These are phyloP conservation scores for Pholiota conissans DNA, from an alignment of 768 basidiomycete genomes.

Conservation along the genomic window DNA sequence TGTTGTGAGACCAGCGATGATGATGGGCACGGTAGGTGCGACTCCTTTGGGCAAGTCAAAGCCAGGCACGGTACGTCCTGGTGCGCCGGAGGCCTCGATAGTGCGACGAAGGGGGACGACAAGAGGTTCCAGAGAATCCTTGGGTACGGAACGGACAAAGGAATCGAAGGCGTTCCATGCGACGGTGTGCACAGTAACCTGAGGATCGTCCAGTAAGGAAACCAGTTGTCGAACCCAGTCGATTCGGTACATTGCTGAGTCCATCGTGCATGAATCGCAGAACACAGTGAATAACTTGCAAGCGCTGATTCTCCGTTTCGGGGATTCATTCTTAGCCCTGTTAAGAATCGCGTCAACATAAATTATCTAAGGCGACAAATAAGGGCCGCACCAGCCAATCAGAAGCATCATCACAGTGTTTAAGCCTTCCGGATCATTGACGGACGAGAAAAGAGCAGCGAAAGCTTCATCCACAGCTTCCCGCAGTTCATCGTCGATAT, in stretches of 20 bases:
- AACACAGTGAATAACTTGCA: constrained; percentile 79
- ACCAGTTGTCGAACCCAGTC: constrained; percentile 95
- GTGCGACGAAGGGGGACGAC: constrained; percentile 88
- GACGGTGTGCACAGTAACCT: constrained; percentile 74
- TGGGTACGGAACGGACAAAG: constrained; percentile 87
- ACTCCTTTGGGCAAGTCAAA: constrained; percentile 86
- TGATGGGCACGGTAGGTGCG: constrained; percentile 79
- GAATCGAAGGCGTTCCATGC: constrained; percentile 83
- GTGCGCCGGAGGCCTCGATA: constrained; percentile 82
- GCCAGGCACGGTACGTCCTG: constrained; percentile 78
- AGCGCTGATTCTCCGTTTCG: constrained; percentile 73
- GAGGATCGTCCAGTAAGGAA: constrained; percentile 75
- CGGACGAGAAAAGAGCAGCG: constrained; percentile 71
- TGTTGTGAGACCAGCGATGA: constrained; percentile 90
- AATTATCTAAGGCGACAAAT: background rate
- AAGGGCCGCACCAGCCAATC: constrained; percentile 73
- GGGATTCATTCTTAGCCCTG: constrained; percentile 80
- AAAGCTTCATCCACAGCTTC: constrained; percentile 76
- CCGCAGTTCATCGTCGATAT: constrained; percentile 66
- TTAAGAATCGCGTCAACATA: background rate
- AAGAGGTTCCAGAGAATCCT: constrained; percentile 89
- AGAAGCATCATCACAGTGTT: constrained; percentile 88
- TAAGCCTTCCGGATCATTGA: constrained; percentile 84
- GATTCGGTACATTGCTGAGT: constrained; percentile 81
- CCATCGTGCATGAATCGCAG: constrained; percentile 81